These are phyloP conservation scores for Beauveria sp. DNA, from an alignment of 2,329 filamentous ascomycete species.

Conservation along the genomic window DNA sequence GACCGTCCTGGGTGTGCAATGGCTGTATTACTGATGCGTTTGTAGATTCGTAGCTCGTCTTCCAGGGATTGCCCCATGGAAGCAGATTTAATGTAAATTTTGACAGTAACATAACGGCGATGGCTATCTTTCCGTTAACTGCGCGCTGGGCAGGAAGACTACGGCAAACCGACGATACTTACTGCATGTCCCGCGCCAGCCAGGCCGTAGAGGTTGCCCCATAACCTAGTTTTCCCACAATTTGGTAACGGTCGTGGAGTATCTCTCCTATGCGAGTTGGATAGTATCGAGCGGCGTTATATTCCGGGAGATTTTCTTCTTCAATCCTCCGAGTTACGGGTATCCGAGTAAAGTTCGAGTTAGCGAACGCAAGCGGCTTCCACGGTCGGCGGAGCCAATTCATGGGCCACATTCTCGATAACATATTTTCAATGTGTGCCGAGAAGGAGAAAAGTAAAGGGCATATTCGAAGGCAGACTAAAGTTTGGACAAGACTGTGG, in stretches of 20 bases:
- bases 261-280: constrained; percentile 19
- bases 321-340: constrained; percentile 14
- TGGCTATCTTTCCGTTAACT: neutral
- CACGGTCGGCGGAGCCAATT: neutral
- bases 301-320: constrained; percentile 19
- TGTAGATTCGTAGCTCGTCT: constrained; percentile 35
- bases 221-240: constrained; percentile 21
- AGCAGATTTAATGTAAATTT: constrained; percentile 21
- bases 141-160: neutral
- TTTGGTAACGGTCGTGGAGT: constrained; percentile 18
- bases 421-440: neutral
- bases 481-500: neutral
- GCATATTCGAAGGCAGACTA: no score
- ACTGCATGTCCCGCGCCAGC: constrained; percentile 20
- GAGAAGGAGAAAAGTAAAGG: neutral
- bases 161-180: neutral
- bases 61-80: constrained; percentile 20
- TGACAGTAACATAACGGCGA: constrained; percentile 26
- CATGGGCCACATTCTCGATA: neutral
- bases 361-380: neutral
- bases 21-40: neutral
- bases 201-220: constrained; percentile 21
- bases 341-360: constrained; percentile 10
- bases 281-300: constrained; percentile 18
- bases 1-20: neutral